Evolutionary conservation across 768 basidiomycete genomes (phyloP).

Genomic region (Boletellus sp.): DNA sequence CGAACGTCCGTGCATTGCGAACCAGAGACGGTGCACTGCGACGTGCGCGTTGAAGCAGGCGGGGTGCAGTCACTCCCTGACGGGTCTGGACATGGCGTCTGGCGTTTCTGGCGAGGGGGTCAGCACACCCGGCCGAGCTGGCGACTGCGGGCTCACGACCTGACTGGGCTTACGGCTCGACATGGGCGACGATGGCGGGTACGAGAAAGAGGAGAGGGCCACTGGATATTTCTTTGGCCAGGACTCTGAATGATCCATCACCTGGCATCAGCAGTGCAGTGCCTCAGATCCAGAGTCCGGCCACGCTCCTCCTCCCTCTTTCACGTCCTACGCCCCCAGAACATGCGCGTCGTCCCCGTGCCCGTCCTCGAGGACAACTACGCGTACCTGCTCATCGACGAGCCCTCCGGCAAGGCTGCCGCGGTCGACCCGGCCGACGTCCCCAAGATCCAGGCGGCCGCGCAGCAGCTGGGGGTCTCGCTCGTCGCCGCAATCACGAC

Average conservation of each 20-base stretch:
- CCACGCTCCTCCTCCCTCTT: neutral
- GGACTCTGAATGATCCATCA: no score
- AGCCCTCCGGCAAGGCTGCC: slow-evolving; percentile 61
- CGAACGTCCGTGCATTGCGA: no score
- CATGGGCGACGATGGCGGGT: slow-evolving; percentile 6
- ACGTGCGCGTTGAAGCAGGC: neutral
- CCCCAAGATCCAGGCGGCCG: slow-evolving; percentile 59
- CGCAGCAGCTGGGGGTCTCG: slow-evolving; percentile 55
- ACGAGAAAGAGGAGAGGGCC: no score
- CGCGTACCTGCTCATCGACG: slow-evolving; percentile 78
- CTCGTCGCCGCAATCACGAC: slow-evolving; percentile 81
- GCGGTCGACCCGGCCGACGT: slow-evolving; percentile 82
- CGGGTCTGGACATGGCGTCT: neutral
- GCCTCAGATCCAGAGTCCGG: slow-evolving; percentile 16
- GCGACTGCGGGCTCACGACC: slow-evolving; percentile 2
- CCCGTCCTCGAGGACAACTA: slow-evolving; percentile 83
- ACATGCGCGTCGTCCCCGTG: slow-evolving; percentile 75
- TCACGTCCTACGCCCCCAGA: slow-evolving; percentile 16
- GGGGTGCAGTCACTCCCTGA: neutral
- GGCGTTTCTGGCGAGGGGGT: slow-evolving; percentile 8
- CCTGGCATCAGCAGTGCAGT: slow-evolving; percentile 19
- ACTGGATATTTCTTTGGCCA: neutral
- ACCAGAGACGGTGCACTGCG: no score
- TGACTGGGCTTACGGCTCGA: neutral
- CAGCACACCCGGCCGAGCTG: neutral